phyloP scores from a whole-genome alignment of 1,284 basidiomycete genomes.

The Leccinum griseonigrum region DNA sequence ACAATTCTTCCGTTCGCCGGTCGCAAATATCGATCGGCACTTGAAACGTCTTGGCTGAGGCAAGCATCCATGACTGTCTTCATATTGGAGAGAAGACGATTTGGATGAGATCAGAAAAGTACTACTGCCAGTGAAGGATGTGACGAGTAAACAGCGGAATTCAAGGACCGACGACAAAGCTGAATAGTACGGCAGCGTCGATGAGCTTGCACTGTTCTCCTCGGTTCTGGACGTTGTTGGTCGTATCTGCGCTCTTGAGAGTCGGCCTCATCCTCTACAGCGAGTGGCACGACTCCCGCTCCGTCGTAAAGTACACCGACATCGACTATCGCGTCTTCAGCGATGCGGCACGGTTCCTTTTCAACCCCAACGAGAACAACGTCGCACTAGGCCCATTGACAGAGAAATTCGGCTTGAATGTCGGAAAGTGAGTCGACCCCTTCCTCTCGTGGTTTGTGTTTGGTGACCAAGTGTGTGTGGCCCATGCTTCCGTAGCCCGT shows the following conservation, averaged over 20 bases:
- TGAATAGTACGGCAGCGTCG: neutral
- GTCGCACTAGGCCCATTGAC: conserved; percentile 64
- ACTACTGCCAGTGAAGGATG: too few species aligned
- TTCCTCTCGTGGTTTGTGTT: conserved; percentile 1
- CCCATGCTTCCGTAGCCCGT: conserved; percentile 62
- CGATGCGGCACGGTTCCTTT: conserved; percentile 79
- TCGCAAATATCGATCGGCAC: too few species aligned
- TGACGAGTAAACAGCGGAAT: neutral
- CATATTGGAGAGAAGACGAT: too few species aligned
- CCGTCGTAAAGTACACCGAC: conserved; percentile 93
- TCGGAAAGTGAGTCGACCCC: conserved; percentile 64
- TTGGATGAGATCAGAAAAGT: too few species aligned
- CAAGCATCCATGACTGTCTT: too few species aligned
- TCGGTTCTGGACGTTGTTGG: conserved; percentile 53
- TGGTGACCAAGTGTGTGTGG: conserved; percentile 3
- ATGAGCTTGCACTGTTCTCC: conserved; percentile 25
- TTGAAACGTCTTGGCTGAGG: too few species aligned
- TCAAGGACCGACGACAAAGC: neutral
- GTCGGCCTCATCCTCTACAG: conserved; percentile 78
- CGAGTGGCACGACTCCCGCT: conserved; percentile 83
- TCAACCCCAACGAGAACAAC: conserved; percentile 46
- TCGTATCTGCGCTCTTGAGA: conserved; percentile 59
- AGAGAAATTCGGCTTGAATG: conserved; percentile 30
- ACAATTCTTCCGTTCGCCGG: too few species aligned
- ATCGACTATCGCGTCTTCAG: conserved; percentile 96